These are phyloP conservation scores for Ampelocalamus luodianensis DNA, from an alignment of 176 grass and related monocot species.

Conservation along the genomic window DNA sequence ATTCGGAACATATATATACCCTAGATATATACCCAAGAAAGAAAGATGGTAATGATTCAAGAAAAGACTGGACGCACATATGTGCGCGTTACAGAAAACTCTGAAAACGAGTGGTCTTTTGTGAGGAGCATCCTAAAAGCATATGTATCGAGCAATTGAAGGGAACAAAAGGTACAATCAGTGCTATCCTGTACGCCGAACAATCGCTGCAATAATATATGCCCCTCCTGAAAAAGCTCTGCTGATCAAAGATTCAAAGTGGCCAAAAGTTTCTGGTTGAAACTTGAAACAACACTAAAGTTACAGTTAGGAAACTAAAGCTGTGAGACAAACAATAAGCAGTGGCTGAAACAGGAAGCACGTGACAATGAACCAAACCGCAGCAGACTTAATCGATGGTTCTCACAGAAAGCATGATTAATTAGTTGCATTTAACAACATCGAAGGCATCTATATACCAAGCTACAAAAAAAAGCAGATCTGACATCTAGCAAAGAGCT, in stretches of 20 bases:
- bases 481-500: constrained; percentile 48
- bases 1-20: constrained; percentile 31
- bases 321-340: constrained; percentile 12
- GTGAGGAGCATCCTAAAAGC: constrained; percentile 29
- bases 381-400: neutral
- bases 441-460: constrained; percentile 19
- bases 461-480: constrained; percentile 27
- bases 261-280: constrained; percentile 26
- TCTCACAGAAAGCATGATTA: neutral
- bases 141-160: constrained; percentile 46
- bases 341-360: neutral
- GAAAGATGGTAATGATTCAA: constrained; percentile 34
- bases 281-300: constrained; percentile 33
- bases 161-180: constrained; percentile 61
- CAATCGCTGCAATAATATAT: constrained; percentile 59
- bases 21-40: constrained; percentile 13
- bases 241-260: constrained; percentile 35
- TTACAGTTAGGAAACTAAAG: constrained; percentile 1
- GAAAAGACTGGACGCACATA: constrained; percentile 34
- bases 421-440: neutral
- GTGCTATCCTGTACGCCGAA: constrained; percentile 52
- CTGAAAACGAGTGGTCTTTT: constrained; percentile 39
- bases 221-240: constrained; percentile 44
- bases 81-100: constrained; percentile 41
- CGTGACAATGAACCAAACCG: neutral